Evolutionary conservation across 495 filamentous ascomycete genomes (phyloP).

Genomic region (Aspergillus egyptiacus): DNA sequence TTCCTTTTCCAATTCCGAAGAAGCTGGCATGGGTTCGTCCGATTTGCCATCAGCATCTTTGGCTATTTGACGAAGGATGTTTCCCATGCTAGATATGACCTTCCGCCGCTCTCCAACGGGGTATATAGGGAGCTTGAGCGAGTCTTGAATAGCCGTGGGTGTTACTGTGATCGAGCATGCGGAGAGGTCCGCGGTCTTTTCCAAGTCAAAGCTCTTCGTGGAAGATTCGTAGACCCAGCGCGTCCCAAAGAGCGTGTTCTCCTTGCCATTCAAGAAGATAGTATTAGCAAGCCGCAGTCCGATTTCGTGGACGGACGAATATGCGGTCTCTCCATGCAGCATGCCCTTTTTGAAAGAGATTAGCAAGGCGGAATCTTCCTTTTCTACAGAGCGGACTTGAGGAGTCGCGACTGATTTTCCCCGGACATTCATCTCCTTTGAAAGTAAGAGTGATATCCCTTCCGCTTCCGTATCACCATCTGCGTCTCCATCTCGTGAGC

Average conservation of each 20-base stretch:
- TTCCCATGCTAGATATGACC: slow-evolving; percentile 67
- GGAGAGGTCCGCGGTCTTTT: slow-evolving; percentile 27
- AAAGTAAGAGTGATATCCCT: slow-evolving; percentile 33
- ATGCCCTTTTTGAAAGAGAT: slow-evolving; percentile 21
- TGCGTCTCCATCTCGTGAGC: slow-evolving; percentile 1
- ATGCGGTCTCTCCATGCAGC: neutral
- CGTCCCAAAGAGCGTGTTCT: slow-evolving; percentile 54
- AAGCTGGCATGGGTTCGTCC: slow-evolving; percentile 55
- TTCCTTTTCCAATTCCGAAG: slow-evolving; percentile 63
- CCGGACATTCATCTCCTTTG: slow-evolving; percentile 21
- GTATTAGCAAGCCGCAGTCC: slow-evolving; percentile 69
- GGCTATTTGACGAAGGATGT: slow-evolving; percentile 65
- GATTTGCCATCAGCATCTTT: slow-evolving; percentile 41
- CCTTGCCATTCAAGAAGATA: slow-evolving; percentile 63
- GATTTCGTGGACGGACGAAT: slow-evolving; percentile 23
- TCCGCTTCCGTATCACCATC: slow-evolving; percentile 18
- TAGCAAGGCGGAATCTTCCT: slow-evolving; percentile 31
- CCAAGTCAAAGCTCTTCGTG: slow-evolving; percentile 20
- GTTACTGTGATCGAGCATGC: slow-evolving; percentile 24
- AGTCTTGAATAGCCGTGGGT: slow-evolving; percentile 16
- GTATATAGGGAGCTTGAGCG: slow-evolving; percentile 47
- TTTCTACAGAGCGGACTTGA: slow-evolving; percentile 27
- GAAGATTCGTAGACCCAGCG: slow-evolving; percentile 42
- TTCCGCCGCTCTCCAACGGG: slow-evolving; percentile 59
- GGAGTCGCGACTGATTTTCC: slow-evolving; percentile 30